These are phyloP conservation scores for Perkinsus chesapeaki DNA, from an alignment of 169 alveolate species.

Conservation along the genomic window DNA sequence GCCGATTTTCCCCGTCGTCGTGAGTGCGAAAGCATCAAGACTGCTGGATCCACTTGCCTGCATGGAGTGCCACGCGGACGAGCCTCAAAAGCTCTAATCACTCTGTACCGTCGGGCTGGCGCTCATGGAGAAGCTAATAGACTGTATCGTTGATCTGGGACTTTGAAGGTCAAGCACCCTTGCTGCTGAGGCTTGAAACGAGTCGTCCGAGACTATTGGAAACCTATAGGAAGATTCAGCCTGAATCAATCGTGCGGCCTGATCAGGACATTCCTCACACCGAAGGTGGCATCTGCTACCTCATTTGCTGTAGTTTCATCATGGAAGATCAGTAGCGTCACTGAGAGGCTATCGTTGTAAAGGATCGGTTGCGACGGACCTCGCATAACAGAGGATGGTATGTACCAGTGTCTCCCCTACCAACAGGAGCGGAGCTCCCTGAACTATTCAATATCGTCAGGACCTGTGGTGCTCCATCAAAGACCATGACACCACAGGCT, in stretches of 20 bases:
- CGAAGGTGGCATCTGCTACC: background rate
- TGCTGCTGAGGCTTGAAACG: no score
- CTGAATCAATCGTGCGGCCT: background rate
- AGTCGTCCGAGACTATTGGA: background rate
- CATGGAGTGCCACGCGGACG: no score
- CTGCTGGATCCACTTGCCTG: no score
- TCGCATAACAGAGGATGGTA: background rate
- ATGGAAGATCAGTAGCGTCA: background rate
- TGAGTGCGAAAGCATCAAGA: no score
- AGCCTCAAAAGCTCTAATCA: no score
- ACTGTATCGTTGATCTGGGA: no score
- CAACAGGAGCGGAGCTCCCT: background rate
- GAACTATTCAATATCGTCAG: background rate
- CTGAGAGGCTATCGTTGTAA: background rate
- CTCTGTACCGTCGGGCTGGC: no score
- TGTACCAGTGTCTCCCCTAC: background rate
- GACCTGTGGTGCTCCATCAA: background rate
- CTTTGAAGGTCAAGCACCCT: no score
- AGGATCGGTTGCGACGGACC: background rate
- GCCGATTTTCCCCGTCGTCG: no score
- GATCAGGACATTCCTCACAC: background rate
- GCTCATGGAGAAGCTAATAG: no score
- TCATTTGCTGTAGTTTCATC: background rate
- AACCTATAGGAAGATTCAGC: background rate
- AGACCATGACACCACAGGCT: background rate